Evolutionary conservation across 805 yeast species (phyloP), one percentile per base, ranked within the genome.

Genomic region (Maudiozyma bulderi): DNA sequence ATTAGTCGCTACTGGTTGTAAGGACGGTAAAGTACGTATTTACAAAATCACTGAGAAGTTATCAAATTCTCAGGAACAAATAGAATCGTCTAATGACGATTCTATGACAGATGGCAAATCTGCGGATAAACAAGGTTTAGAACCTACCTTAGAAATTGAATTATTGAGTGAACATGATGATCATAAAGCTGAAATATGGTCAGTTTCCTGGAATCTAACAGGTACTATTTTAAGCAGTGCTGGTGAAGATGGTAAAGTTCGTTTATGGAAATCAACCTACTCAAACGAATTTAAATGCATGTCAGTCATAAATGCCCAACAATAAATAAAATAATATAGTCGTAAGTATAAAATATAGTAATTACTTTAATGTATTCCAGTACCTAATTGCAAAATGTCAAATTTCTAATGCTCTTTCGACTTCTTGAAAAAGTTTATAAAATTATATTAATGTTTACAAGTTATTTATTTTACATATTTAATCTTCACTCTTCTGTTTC

Each of bases 201-300:
- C 90, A 39, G 98, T 93, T 1, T 77, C 86, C 30, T 93, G 99
- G 98, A 93, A 93, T 64, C 66, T 83, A 43, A 87, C 98, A 0
- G 98, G 98, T 5, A 87, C 98, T 0, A 82, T 93, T 5, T 69
- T 93, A 53, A 85, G 96, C 56, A 83, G 93, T 44, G 88, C 97
- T 6, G 98, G 99, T 15, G 97, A 90, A 61, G 98, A 93, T 62
- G 97, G 97, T 3, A 81, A 83, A 54, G 82, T 91, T 6, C 73
- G 96, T 57, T 73, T 93, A 55, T 93, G 98, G 95, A 93, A 91
- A 67, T 77, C 95, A 28, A 80, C 86, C 35, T 87, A 85, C 62
- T 77, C 84, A 50, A 86, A 85, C 58, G 86, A 86, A 59, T 93
- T 89, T 76, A 88, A 84, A 67, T 89, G 96, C 64, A 81, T 91